phyloP scores from a whole-genome alignment of 352 stramenopile genomes.

The Achlya hypogyna region DNA sequence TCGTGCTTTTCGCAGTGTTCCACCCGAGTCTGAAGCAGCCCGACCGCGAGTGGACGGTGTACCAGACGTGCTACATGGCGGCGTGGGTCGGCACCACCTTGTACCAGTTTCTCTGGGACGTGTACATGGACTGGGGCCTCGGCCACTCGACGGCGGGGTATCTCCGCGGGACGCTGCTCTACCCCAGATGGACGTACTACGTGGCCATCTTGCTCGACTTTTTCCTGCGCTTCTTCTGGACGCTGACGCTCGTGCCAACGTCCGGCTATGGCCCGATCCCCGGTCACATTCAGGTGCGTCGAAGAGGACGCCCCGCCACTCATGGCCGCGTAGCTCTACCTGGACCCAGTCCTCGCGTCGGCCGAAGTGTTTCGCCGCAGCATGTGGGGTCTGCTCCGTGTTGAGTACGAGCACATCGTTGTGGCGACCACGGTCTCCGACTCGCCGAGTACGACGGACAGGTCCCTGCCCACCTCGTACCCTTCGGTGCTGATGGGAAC shows the following conservation, averaged over 20 bases:
- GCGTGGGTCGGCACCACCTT: conserved; percentile 36
- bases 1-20: conserved; percentile 79
- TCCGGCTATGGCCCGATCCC: conserved; percentile 44
- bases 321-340: conserved; percentile 31
- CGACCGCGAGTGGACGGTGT: conserved; percentile 15
- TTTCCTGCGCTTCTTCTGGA: conserved; percentile 78
- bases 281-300: conserved; percentile 8
- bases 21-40: conserved; percentile 41
- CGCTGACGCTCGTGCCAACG: conserved; percentile 61
- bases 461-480: background rate
- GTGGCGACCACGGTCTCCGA: background rate
- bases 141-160: conserved; percentile 59
- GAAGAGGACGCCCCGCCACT: background rate
- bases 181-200: conserved; percentile 72
- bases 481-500: background rate
- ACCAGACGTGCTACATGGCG: conserved; percentile 16
- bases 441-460: background rate
- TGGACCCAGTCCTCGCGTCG: conserved; percentile 81
- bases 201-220: conserved; percentile 62
- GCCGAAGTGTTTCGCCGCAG: conserved; percentile 77
- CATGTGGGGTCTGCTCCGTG: conserved; percentile 78
- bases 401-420: conserved; percentile 68
- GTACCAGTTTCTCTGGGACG: conserved; percentile 78
- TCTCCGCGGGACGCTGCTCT: conserved; percentile 69
- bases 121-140: conserved; percentile 83